Base-by-base conservation (phyloP, 2,329 filamentous ascomycete species). In the Nannizziopsis barbatae region DNA sequence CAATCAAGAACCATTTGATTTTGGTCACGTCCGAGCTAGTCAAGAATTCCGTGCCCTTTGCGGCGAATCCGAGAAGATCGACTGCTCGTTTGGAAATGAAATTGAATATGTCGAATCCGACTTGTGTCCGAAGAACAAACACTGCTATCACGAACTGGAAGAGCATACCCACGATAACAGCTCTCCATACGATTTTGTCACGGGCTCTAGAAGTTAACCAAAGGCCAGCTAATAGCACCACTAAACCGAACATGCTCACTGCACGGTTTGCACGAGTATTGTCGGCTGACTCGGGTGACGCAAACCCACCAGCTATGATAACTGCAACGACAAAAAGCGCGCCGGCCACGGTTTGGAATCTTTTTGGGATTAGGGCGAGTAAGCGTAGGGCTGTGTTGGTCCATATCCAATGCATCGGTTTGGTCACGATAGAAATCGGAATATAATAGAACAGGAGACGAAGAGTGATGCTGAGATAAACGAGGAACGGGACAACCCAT, bases 31-130 rank as follows among this genome's bases (percentile, higher is more conserved):
- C 63, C 0, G 57, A 47, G 11, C 71, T 69, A 0, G 80, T 83
- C 57, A 95, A 66, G 71, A 95, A 95, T 0, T 65, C 62, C 0
- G 85, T 78, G 63, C 89, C 89, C 30, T 86, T 64, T 14, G 72
- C 70, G 18, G 89, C 84, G 58, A 87, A 95, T 20, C 82, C 78
- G 4, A 95, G 75, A 22, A 95, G 73, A 53, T 79, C 74, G 22
- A 79, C 77, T 1, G 87, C 86, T 8, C 90, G 76, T 46, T 72
- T 73, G 3, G 86, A 88, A 58, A 95, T 78, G 70, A 94, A 95
- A 65, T 79, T 80, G 77, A 95, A 95, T 62, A 95, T 94, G 67
- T 93, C 85, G 68, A 80, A 93, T 50, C 88, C 89, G 35, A 79
- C 85, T 35, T 75, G 67, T 2, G 87, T 92, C 42, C 87, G 79